phyloP scores from a whole-genome alignment of 192 early-diverging fungal genomes.

The Pecoramyces ruminantium region DNA sequence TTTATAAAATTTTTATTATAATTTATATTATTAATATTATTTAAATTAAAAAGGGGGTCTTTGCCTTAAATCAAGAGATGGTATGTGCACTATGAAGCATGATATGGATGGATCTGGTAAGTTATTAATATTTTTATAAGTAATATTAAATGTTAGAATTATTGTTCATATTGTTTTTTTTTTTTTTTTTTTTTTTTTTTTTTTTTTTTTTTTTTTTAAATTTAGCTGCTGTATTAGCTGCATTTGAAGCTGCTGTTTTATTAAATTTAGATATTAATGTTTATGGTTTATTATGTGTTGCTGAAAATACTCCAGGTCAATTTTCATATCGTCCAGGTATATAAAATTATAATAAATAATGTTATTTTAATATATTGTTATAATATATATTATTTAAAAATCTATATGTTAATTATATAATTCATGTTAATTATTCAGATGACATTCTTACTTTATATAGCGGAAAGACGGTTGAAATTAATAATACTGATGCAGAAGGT shows the following conservation, averaged over 20 bases:
- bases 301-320: constrained; percentile 18
- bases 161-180: too few species aligned
- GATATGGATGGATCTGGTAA: constrained; percentile 32
- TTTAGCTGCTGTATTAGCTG: constrained; percentile 17
- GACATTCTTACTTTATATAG: constrained; percentile 22
- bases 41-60: constrained; percentile 7
- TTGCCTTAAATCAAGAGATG: constrained; percentile 15
- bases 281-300: constrained; percentile 26
- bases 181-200: too few species aligned
- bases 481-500: constrained; percentile 35
- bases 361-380: too few species aligned
- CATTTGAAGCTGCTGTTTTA: constrained; percentile 19
- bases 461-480: constrained; percentile 35
- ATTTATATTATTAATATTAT: background rate
- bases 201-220: too few species aligned
- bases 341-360: too few species aligned
- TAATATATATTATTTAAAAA: too few species aligned
- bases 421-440: too few species aligned
- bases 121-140: too few species aligned
- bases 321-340: constrained; percentile 7
- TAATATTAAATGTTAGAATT: too few species aligned
- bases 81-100: constrained; percentile 21
- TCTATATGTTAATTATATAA: too few species aligned
- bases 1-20: too few species aligned
- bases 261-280: constrained; percentile 4